Conservation (phyloP, 495 filamentous ascomycete genomes). For the Lentithecium fluviatile region DNA sequence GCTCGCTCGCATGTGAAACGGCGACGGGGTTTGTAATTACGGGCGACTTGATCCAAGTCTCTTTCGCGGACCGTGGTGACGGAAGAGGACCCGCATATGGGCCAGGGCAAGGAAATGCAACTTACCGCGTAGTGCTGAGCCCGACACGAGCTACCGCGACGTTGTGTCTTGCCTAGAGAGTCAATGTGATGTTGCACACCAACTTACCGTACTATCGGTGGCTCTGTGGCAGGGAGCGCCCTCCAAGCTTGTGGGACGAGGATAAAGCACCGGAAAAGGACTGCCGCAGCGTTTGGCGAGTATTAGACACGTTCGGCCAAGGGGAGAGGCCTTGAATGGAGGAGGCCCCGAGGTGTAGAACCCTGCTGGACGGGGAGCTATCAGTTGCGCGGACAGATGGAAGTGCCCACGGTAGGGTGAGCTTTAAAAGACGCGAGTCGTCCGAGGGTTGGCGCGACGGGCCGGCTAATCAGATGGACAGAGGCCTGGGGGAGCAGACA, state of each 20-base stretch:
- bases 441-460: conserved; percentile 9
- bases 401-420: conserved; percentile 32
- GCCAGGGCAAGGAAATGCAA: conserved; percentile 23
- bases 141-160: neutral
- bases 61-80: conserved; percentile 26
- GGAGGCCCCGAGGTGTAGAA: conserved; percentile 27
- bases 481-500: neutral
- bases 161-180: conserved; percentile 24
- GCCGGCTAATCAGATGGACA: conserved; percentile 32
- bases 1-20: conserved; percentile 35
- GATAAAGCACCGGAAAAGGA: conserved; percentile 30
- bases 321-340: conserved; percentile 20
- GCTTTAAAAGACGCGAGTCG: conserved; percentile 22
- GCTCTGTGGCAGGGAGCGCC: conserved; percentile 1
- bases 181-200: conserved; percentile 26
- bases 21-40: conserved; percentile 34
- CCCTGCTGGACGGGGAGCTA: conserved; percentile 24
- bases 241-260: conserved; percentile 18
- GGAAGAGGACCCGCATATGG: conserved; percentile 33
- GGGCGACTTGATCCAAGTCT: conserved; percentile 25
- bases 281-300: conserved; percentile 25
- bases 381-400: conserved; percentile 38
- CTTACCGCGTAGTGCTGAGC: conserved; percentile 32
- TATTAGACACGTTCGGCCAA: conserved; percentile 35
- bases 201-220: conserved; percentile 22